Evolutionary conservation across 202 grass and related monocot genomes (phyloP).

Genomic region (Digitaria exilis): DNA sequence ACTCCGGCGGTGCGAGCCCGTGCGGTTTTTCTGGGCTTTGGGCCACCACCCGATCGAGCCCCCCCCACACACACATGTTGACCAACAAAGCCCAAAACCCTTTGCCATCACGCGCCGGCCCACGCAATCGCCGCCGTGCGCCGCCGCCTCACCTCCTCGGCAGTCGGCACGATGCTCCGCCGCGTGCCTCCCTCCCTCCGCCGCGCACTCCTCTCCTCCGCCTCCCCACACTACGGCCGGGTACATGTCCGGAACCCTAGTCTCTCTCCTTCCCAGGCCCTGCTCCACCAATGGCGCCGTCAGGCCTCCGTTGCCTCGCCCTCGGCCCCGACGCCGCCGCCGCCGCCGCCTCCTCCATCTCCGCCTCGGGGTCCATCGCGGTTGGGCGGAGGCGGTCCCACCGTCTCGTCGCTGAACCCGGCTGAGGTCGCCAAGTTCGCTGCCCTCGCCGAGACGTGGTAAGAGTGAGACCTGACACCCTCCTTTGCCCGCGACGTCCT

Average conservation of each 20-base stretch:
- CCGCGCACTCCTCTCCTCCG: conserved; percentile 14
- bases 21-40: neutral
- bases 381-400: neutral
- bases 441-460: conserved; percentile 91
- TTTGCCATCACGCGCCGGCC: neutral
- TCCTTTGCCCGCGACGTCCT: neutral
- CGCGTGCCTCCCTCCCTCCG: conserved; percentile 15
- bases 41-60: neutral
- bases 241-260: neutral
- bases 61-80: neutral
- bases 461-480: conserved; percentile 41
- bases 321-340: neutral
- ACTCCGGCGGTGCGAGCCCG: neutral
- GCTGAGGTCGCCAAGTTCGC: conserved; percentile 85
- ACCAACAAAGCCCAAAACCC: conserved; percentile 3
- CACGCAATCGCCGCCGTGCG: neutral
- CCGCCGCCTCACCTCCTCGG: neutral
- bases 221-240: neutral
- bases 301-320: conserved; percentile 18
- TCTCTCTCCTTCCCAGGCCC: neutral
- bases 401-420: conserved; percentile 64
- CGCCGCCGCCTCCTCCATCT: neutral
- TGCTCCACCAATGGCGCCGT: conserved; percentile 17
- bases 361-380: conserved; percentile 11
- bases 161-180: conserved; percentile 42